These are phyloP conservation scores for Eimeria praecox DNA, from an alignment of 169 alveolate species.

Conservation along the genomic window DNA sequence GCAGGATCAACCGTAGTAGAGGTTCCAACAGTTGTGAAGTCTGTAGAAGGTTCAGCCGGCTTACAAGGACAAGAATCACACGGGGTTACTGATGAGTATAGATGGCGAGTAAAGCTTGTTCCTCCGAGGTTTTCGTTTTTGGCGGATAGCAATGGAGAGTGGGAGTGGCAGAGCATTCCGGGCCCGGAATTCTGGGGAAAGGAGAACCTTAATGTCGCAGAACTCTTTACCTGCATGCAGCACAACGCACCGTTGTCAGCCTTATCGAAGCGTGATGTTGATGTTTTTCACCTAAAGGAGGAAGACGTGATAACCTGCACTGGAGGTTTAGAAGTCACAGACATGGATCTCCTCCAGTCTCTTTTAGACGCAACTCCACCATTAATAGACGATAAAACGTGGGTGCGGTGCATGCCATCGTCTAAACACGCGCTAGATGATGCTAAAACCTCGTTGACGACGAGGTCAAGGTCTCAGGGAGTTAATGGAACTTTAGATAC, in stretches of 20 bases:
- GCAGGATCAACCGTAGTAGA: background rate
- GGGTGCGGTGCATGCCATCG: background rate
- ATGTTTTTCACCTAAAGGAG: conserved; percentile 49
- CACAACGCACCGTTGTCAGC: conserved; percentile 23
- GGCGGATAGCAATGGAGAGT: conserved; percentile 24
- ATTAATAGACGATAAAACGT: conserved; percentile 17
- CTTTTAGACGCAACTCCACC: conserved; percentile 60
- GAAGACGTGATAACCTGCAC: conserved; percentile 52
- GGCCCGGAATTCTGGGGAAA: conserved; percentile 56
- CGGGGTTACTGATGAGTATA: background rate
- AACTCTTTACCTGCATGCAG: conserved; percentile 48
- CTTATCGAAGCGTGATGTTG: conserved; percentile 29
- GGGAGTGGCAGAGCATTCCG: conserved; percentile 53
- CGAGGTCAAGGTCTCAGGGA: background rate
- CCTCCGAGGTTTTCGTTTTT: conserved; percentile 8
- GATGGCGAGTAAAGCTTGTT: conserved; percentile 12
- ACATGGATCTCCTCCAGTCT: conserved; percentile 40
- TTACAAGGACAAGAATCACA: background rate
- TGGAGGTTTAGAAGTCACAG: conserved; percentile 59
- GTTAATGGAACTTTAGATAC: background rate
- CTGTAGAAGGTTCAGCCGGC: background rate
- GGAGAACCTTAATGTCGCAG: conserved; percentile 32
- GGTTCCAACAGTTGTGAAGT: background rate
- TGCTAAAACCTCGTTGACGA: background rate
- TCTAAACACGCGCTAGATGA: background rate